These are phyloP conservation scores for Punctularia strigosozonata DNA, from an alignment of 768 basidiomycete species.

Conservation along the genomic window DNA sequence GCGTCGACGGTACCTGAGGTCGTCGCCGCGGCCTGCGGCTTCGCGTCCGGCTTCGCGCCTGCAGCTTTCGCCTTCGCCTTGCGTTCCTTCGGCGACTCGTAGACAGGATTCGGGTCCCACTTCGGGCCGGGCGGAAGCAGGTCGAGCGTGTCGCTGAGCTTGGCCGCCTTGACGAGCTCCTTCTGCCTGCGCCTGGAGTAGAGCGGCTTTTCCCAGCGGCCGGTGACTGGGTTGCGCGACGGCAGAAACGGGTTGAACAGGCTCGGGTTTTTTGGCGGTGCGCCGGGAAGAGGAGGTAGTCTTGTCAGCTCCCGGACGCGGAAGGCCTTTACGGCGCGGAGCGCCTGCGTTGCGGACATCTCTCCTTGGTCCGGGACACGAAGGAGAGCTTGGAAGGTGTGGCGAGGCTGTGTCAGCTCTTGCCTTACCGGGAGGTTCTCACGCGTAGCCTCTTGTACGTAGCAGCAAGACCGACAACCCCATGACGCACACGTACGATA, in stretches of 20 bases:
- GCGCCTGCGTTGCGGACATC: no score
- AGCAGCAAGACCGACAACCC: no score
- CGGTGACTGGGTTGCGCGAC: conserved; percentile 42
- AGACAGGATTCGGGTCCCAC: no score
- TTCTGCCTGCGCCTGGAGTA: conserved; percentile 72
- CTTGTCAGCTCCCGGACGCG: no score
- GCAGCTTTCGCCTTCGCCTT: background rate
- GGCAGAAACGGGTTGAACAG: conserved; percentile 79
- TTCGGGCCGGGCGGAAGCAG: conserved; percentile 66
- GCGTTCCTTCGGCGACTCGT: background rate
- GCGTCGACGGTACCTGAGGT: conserved; percentile 2
- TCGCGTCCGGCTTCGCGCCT: background rate
- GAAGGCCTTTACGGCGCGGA: no score
- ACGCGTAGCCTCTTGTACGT: no score
- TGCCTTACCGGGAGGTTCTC: no score
- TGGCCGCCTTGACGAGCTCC: conserved; percentile 65
- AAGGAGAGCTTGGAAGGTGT: no score
- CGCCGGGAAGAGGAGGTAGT: no score
- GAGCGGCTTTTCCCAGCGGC: conserved; percentile 56
- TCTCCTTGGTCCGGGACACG: no score
- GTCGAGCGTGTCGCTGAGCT: conserved; percentile 35
- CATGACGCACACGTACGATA: no score
- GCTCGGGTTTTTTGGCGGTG: conserved; percentile 11
- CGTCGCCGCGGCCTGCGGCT: background rate
- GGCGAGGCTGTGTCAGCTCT: no score